phyloP scores from a whole-genome alignment of 2,329 filamentous ascomycete genomes.

The Paecilomyces fulvus region DNA sequence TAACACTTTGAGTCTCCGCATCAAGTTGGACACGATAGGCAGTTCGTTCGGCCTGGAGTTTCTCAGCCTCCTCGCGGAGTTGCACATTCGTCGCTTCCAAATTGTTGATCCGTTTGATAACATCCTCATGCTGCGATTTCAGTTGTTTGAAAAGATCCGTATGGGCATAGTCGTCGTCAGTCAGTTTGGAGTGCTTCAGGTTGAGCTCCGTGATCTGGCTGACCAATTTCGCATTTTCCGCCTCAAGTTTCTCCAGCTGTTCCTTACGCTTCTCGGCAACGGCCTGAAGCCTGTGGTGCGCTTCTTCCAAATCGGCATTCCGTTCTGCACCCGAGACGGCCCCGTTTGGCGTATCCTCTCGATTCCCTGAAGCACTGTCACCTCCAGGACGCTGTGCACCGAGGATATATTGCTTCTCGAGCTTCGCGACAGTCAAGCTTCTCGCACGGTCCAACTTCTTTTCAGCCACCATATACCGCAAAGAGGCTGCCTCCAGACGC shows the following conservation, averaged over 20 bases:
- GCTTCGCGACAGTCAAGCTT: constrained; percentile 80
- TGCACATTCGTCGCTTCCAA: constrained; percentile 82
- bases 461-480: constrained; percentile 90
- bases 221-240: constrained; percentile 64
- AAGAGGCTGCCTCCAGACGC: constrained; percentile 76
- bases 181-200: constrained; percentile 58
- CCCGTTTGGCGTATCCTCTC: constrained; percentile 49
- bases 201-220: constrained; percentile 72
- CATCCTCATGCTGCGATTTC: constrained; percentile 82
- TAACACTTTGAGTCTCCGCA: constrained; percentile 63
- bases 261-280: constrained; percentile 76
- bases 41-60: constrained; percentile 74
- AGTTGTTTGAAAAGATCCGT: constrained; percentile 91
- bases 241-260: constrained; percentile 70
- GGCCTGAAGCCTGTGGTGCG: constrained; percentile 69
- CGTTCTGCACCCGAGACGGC: constrained; percentile 43
- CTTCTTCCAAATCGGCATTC: constrained; percentile 62
- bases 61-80: constrained; percentile 75
- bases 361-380: constrained; percentile 40
- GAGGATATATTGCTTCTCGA: constrained; percentile 80
- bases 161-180: constrained; percentile 87
- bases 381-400: constrained; percentile 47
- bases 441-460: constrained; percentile 86
- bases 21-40: constrained; percentile 74
- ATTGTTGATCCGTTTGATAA: constrained; percentile 85